Conservation (phyloP, 1,284 basidiomycete genomes). For the Cutaneotrichosporon sp. region DNA sequence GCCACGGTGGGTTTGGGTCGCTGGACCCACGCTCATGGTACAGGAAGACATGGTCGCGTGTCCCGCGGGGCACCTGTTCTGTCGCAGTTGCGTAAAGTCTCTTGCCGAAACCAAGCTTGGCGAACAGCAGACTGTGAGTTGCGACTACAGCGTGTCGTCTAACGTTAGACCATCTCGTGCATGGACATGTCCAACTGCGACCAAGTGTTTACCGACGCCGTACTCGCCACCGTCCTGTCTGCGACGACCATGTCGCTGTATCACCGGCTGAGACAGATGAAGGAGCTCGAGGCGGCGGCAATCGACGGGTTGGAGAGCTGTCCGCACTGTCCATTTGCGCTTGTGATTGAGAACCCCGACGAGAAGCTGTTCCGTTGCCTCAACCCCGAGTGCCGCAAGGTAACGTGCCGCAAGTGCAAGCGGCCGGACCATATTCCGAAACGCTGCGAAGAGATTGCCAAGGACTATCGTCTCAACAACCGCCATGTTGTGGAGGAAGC, state of each 20-base stretch:
- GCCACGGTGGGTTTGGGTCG: conserved; percentile 57
- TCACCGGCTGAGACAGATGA: conserved; percentile 64
- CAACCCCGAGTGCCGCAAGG: conserved; percentile 62
- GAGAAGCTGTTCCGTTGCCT: conserved; percentile 76
- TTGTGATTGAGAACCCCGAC: conserved; percentile 67
- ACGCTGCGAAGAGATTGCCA: conserved; percentile 68
- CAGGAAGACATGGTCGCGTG: conserved; percentile 79
- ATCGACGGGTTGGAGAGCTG: conserved; percentile 65
- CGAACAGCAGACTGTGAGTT: conserved; percentile 41
- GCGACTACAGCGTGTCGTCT: background rate
- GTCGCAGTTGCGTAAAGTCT: conserved; percentile 55
- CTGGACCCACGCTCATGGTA: conserved; percentile 1
- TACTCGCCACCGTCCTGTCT: conserved; percentile 55
- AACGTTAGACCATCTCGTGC: conserved; percentile 58
- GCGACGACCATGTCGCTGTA: conserved; percentile 63
- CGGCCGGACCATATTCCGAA: conserved; percentile 76
- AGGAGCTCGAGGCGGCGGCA: conserved; percentile 68
- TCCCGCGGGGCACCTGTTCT: conserved; percentile 72
- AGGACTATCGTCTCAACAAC: conserved; percentile 65
- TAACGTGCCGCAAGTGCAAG: conserved; percentile 73
- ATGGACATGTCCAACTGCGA: conserved; percentile 73
- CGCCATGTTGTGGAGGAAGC: conserved; percentile 78
- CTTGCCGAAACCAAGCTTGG: conserved; percentile 48
- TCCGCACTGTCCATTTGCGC: conserved; percentile 74
- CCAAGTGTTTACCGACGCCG: conserved; percentile 60